A percentile compares a stretch with the other conserved stretches of the same genome.
phyloP scores from a whole-genome alignment of 2,329 filamentous ascomycete species.

The Neoscytalidium dimidiatum region DNA sequence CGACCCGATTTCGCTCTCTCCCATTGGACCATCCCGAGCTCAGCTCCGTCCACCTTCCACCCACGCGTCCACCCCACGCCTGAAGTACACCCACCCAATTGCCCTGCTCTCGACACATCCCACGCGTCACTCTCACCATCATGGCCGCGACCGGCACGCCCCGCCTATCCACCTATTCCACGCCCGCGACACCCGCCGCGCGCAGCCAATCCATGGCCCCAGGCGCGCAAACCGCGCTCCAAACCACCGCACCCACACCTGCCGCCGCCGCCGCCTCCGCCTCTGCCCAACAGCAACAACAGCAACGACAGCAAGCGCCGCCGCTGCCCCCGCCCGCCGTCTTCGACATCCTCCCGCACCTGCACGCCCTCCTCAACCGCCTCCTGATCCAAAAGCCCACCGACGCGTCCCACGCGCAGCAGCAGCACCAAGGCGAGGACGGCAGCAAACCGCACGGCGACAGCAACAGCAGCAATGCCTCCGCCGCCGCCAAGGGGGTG shows the following conservation, averaged over 20 bases:
- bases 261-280: neutral
- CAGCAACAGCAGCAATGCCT: constrained; percentile 18
- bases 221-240: neutral
- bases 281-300: neutral
- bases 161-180: constrained; percentile 1
- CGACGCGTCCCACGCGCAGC: constrained; percentile 34
- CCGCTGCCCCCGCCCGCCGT: constrained; percentile 74
- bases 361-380: constrained; percentile 75
- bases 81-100: neutral
- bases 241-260: neutral
- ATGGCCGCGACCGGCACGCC: constrained; percentile 18
- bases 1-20: neutral
- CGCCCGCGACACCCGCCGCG: constrained; percentile 11
- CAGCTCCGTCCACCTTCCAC: neutral
- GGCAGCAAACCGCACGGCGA: constrained; percentile 46
- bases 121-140: neutral
- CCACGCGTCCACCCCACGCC: neutral
- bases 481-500: neutral
- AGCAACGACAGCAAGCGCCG: constrained; percentile 43
- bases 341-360: constrained; percentile 82
- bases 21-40: neutral
- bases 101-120: neutral
- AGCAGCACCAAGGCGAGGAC: constrained; percentile 38
- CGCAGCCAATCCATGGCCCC: constrained; percentile 4
- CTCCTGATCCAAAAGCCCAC: constrained; percentile 49